Evolutionary conservation across 345 rosid genomes (phyloP), one percentile per base, ranked within the genome.

Genomic region (Murraya koenigii): DNA sequence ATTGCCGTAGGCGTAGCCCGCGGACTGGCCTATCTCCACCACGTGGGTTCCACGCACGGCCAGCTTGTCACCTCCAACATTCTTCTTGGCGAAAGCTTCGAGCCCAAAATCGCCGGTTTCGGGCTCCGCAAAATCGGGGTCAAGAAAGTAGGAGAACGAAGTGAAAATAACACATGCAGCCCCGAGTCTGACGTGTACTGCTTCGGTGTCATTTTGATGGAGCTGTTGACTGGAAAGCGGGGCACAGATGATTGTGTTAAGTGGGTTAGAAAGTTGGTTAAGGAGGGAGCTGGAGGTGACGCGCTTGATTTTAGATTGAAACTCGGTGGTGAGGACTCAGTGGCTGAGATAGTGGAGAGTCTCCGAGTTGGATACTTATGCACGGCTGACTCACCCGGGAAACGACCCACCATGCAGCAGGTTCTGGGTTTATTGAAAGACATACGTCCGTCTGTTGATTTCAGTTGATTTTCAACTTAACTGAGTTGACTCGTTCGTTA

Each of bases 361-460:
- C 92, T 95, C 71, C 88, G 94, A 56, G 92, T 93, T 17, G 93
- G 90, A 36, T 95, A 89, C 73, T 74, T 95, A 49, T 93, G 99
- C 59, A 95, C 98, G 80, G 98, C 97, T 5, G 98, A 95, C 80
- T 65, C 81, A 20, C 84, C 97, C 0, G 88, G 76, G 35, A 95
- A 95, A 82, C 84, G 99, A 63, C 98, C 98, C 72, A 90, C 92
- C 23, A 93, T 95, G 95, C 99, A 93, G 69, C 99, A 95, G 58
- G 96, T 95, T 6, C 72, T 95, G 25, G 99, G 98, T 10, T 83
- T 91, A 71, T 96, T 95, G 38, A 93, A 95, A 78, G 98, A 93
- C 85, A 83, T 92, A 11, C 93, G 84, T 44, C 82, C 90, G 26
- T 60, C 70, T 5, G 20, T 47, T 2, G 85, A 75, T 14, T 44